Conservation (phyloP, 495 filamentous ascomycete species). For the Aspergillus conjunctus region DNA sequence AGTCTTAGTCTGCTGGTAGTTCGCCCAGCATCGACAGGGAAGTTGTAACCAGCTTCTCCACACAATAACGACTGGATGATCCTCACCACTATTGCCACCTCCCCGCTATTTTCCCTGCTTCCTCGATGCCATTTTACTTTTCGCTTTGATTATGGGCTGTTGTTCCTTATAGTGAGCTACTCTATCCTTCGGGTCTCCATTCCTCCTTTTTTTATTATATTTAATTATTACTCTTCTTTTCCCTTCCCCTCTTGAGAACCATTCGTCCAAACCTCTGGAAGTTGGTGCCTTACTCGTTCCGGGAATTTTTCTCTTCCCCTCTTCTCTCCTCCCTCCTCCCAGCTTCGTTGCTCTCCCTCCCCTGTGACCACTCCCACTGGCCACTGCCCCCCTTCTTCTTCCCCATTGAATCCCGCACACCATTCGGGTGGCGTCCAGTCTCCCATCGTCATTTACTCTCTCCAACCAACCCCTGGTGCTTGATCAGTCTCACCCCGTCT, state of each 20-base stretch:
- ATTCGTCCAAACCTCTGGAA: neutral
- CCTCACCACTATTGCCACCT: conserved; percentile 11
- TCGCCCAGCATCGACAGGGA: conserved; percentile 11
- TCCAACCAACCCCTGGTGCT: neutral
- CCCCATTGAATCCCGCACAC: conserved; percentile 8
- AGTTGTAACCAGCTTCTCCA: conserved; percentile 18
- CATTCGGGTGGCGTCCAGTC: conserved; percentile 20
- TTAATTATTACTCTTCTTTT: conserved; percentile 1
- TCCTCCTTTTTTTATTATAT: conserved; percentile 5
- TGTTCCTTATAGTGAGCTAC: too few species aligned
- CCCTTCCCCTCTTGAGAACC: neutral
- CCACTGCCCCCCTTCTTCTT: conserved; percentile 3
- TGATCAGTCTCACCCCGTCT: conserved; percentile 14
- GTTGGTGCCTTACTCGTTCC: conserved; percentile 11
- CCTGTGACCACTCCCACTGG: conserved; percentile 6
- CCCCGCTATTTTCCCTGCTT: conserved; percentile 6
- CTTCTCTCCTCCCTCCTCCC: conserved; percentile 1
- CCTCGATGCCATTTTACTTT: neutral
- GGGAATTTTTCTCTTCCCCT: conserved; percentile 20
- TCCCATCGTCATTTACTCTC: conserved; percentile 1
- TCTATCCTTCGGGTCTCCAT: too few species aligned
- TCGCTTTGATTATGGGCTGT: neutral
- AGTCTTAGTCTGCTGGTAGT: conserved; percentile 10
- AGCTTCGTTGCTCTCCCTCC: conserved; percentile 5
- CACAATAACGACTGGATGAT: conserved; percentile 2